These are phyloP conservation scores for Mycena pura DNA, from an alignment of 768 basidiomycete species.

Conservation along the genomic window DNA sequence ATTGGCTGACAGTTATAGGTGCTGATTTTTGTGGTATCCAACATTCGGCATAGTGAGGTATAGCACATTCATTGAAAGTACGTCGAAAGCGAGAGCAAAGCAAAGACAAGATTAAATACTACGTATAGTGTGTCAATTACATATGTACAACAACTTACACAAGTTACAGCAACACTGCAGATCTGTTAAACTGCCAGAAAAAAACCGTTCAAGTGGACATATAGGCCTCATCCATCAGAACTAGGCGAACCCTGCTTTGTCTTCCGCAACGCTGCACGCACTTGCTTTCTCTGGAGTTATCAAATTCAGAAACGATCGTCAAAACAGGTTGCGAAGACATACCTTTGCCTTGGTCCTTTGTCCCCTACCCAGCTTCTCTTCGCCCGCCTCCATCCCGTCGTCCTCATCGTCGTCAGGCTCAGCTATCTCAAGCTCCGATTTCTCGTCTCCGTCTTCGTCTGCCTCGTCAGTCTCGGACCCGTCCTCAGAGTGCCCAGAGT, in stretches of 20 bases:
- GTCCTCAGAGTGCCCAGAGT: constrained; percentile 49
- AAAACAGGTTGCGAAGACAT: constrained; percentile 10
- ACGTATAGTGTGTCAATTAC: no score
- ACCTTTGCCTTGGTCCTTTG: constrained; percentile 50
- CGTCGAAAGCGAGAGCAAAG: no score
- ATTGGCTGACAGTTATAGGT: no score
- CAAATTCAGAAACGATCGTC: not conserved
- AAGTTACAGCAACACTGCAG: no score
- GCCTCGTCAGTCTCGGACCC: constrained; percentile 47
- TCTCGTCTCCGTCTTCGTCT: constrained; percentile 43
- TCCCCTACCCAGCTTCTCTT: constrained; percentile 45
- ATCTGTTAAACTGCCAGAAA: not conserved
- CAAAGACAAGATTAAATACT: no score
- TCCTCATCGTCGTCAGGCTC: constrained; percentile 36
- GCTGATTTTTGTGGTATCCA: no score
- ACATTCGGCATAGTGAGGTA: no score
- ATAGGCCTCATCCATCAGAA: constrained; percentile 15
- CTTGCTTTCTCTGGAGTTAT: constrained; percentile 17
- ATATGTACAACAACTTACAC: no score
- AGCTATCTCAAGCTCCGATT: constrained; percentile 26
- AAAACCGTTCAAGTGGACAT: not conserved
- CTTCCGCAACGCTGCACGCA: constrained; percentile 9
- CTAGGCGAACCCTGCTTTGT: constrained; percentile 14
- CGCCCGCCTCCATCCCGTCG: constrained; percentile 34
- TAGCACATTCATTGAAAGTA: no score